Evolutionary conservation across 768 basidiomycete species (phyloP), one percentile per base, ranked within the genome.

Genomic region (Bullera alba): DNA sequence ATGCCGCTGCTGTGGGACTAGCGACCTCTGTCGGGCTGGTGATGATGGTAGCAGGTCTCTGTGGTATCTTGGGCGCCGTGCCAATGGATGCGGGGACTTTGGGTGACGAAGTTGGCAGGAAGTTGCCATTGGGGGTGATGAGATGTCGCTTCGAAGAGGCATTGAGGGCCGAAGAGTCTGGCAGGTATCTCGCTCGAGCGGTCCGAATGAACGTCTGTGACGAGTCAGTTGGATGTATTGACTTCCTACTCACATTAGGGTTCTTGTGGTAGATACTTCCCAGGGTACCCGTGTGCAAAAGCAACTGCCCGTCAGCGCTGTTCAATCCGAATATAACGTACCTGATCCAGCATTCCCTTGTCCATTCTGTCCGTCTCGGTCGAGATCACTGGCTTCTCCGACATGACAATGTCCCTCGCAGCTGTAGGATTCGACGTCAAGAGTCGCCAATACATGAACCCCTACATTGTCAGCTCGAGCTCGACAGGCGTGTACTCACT

Each of bases 401-500:
- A 79, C 17, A 97, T 78, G 29, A 97, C 92, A 56, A 97, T 85
- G 57, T 89, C 85, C 32, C 84, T 81, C 5, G 95, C 92, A 0
- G 84, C 84, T 6, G 83, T 75, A 1, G 92, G 90, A 67, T 95
- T 90, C 63, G 90, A 84, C 7, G 93, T 92, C 38, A 97, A 79
- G 75, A 99, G 79, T 32, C 95, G 83, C 95, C 95, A 99, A 75
- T 97, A 99, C 86, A 99, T 97, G 76, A 92, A 97, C 2, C 95
- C 95, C 73, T 74, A 14, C 17, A 41, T 5, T 12, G 23, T 50
- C 1, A 56, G 37, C 42, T 42, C 6, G 26, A 27, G 26, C 10
- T 22, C 27, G 35, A 29, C 19, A 15, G 25, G 16, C 32, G 22
- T 15, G 2, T 7, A 66, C 69, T 57, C 52, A 74, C 72, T 54